Evolutionary conservation across 1,139 yeast species (phyloP).

Genomic region (Candida tetrigidarum): DNA sequence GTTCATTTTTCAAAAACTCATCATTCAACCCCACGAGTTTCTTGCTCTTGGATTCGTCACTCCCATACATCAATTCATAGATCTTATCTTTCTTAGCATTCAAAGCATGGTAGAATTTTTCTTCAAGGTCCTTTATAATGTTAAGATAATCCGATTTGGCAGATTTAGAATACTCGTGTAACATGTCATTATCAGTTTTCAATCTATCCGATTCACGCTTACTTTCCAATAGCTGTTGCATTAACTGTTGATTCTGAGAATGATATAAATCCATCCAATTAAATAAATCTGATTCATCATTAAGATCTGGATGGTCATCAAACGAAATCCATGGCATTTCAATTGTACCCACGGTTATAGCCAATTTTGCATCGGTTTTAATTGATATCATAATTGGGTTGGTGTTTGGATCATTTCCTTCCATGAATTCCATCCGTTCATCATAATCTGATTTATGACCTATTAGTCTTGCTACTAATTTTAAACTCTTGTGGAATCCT

Average conservation of each 20-base stretch:
- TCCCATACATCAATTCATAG: constrained; percentile 26
- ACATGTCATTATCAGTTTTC: constrained; percentile 17
- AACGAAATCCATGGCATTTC: constrained; percentile 22
- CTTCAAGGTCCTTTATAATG: constrained; percentile 38
- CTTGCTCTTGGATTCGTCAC: constrained; percentile 6
- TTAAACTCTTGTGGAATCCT: constrained; percentile 10
- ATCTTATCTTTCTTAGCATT: constrained; percentile 42
- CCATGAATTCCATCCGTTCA: constrained; percentile 13
- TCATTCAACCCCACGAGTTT: constrained; percentile 16
- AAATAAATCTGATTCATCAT: constrained; percentile 23
- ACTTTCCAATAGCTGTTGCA: constrained; percentile 9
- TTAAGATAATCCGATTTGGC: constrained; percentile 27
- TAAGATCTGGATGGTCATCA: constrained; percentile 17
- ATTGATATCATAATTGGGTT: constrained; percentile 22
- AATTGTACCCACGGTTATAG: constrained; percentile 30
- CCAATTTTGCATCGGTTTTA: constrained; percentile 27
- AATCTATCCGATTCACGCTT: constrained; percentile 13
- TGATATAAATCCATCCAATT: constrained; percentile 32
- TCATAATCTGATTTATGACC: constrained; percentile 12
- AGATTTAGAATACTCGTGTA: constrained; percentile 22
- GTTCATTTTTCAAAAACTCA: constrained; percentile 12
- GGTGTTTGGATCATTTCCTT: constrained; percentile 8
- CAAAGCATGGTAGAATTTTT: constrained; percentile 40
- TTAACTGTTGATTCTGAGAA: constrained; percentile 20
- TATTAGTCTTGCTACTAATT: constrained; percentile 15